Evolutionary conservation across 225 moss, liverwort and hornwort genomes (phyloP).

Genomic region (Neckera pumila): DNA sequence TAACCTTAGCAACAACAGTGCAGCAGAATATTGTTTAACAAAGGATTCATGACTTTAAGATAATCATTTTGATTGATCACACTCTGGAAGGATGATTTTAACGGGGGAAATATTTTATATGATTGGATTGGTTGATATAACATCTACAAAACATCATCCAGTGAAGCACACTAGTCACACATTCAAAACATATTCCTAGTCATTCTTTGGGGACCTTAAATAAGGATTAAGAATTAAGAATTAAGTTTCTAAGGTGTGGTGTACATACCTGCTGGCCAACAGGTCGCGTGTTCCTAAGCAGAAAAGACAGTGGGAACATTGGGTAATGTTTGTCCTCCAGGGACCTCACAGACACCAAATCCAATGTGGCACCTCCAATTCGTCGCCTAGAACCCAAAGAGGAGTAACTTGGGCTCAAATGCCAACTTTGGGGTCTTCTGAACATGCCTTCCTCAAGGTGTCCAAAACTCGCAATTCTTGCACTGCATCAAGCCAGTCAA

Average conservation of each 20-base stretch:
- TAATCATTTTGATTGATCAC: not conserved
- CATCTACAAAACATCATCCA: not conserved
- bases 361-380: slow-evolving; percentile 77
- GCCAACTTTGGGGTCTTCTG: slow-evolving; percentile 66
- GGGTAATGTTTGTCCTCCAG: slow-evolving; percentile 57
- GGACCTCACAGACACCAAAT: slow-evolving; percentile 59
- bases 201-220: not conserved
- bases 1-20: not conserved
- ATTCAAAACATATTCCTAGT: not conserved
- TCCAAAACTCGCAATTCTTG: slow-evolving; percentile 22
- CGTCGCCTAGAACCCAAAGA: slow-evolving; percentile 67
- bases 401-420: slow-evolving; percentile 63
- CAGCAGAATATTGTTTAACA: not conserved
- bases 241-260: too few species aligned
- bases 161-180: not conserved
- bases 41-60: too few species aligned
- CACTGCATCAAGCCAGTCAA: slow-evolving; percentile 6
- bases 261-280: slow-evolving; percentile 67
- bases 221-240: not conserved
- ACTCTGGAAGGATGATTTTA: not conserved
- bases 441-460: slow-evolving; percentile 34
- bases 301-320: slow-evolving; percentile 48
- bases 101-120: not conserved
- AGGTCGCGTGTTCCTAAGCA: slow-evolving; percentile 66
- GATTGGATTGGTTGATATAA: not conserved